Conservation (phyloP, 345 rosid species). For the Dimocarpus longan region DNA sequence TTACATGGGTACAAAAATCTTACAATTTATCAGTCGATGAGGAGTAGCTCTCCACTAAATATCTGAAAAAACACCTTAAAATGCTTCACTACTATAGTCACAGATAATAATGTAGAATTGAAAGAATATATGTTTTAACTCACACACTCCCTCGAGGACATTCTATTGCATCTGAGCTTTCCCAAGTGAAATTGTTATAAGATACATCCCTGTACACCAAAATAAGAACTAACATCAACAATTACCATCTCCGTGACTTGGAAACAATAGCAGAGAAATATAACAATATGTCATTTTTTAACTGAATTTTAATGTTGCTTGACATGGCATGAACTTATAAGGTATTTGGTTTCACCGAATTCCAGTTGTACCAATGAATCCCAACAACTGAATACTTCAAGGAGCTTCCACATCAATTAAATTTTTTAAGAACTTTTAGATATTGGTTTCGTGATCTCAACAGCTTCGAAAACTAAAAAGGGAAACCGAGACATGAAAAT, state of each 20-base stretch:
- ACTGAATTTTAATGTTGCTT: background rate
- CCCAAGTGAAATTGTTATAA: slow-evolving; percentile 71
- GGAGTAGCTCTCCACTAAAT: slow-evolving; percentile 77
- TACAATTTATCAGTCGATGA: slow-evolving; percentile 46
- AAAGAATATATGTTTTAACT: slow-evolving; percentile 31
- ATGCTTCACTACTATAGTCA: background rate
- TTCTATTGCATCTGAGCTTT: slow-evolving; percentile 48
- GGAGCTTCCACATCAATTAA: background rate
- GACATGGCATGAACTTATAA: background rate
- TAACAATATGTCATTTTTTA: background rate
- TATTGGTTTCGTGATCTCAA: background rate
- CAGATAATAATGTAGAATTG: slow-evolving; percentile 1
- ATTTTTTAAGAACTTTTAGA: background rate
- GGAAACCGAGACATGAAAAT: slow-evolving; percentile 13
- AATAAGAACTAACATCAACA: slow-evolving; percentile 12
- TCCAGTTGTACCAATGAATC: background rate
- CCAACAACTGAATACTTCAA: background rate
- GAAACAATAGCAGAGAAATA: background rate
- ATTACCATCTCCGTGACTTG: background rate
- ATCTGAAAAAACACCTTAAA: slow-evolving; percentile 45
- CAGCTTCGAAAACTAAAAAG: background rate
- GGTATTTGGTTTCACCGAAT: background rate
- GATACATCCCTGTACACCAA: slow-evolving; percentile 72
- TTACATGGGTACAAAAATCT: slow-evolving; percentile 30
- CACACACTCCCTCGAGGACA: slow-evolving; percentile 73